Evolutionary conservation across 306 rosid genomes (phyloP).

Genomic region (Spatholobus suberectus): DNA sequence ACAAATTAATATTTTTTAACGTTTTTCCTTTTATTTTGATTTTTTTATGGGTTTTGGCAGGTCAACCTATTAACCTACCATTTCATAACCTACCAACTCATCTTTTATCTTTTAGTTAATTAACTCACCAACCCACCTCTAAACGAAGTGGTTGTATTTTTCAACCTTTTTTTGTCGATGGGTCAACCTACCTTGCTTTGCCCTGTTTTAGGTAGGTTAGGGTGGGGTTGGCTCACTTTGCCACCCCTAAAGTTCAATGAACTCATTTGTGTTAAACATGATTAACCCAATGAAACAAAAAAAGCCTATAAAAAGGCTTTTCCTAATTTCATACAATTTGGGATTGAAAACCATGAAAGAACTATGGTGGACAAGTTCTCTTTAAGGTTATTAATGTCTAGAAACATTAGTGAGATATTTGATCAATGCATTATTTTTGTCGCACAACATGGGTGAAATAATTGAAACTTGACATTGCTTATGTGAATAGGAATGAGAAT

Average conservation of each 20-base stretch:
- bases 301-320: neutral
- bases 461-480: slow-evolving; percentile 18
- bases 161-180: too few relatives aligned
- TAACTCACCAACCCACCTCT: too few relatives aligned
- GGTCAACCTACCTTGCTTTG: too few relatives aligned
- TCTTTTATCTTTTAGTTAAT: too few relatives aligned
- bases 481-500: neutral
- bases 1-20: too few relatives aligned
- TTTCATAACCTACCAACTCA: too few relatives aligned
- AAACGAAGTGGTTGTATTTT: too few relatives aligned
- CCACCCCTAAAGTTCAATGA: slow-evolving; percentile 41
- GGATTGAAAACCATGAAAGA: neutral
- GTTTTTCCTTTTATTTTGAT: too few relatives aligned
- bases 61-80: too few relatives aligned
- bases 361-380: neutral
- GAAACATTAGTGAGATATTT: neutral
- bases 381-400: neutral
- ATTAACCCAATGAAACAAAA: neutral
- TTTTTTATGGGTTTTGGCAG: too few relatives aligned
- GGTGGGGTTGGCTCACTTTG: too few relatives aligned
- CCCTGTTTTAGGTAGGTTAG: too few relatives aligned
- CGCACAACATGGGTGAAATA: neutral
- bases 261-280: slow-evolving; percentile 3
- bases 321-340: neutral
- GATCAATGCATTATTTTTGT: neutral